These are phyloP conservation scores for Lactifluus piperatus DNA, from an alignment of 768 basidiomycete genomes.

Conservation along the genomic window DNA sequence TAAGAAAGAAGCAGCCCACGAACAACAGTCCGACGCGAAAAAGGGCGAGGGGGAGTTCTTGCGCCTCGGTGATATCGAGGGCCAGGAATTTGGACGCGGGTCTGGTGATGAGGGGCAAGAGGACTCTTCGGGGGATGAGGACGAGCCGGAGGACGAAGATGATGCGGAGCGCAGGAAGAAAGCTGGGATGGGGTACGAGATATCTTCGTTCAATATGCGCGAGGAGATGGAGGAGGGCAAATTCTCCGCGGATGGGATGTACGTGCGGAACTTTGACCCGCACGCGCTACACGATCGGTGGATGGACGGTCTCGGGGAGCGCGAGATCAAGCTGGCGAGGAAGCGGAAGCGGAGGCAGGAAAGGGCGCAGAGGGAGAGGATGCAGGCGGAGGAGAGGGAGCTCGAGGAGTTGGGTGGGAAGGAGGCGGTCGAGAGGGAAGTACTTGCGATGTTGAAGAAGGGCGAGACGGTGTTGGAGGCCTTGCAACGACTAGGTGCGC, in stretches of 20 bases:
- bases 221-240: slow-evolving; percentile 98
- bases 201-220: slow-evolving; percentile 98
- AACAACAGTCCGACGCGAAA: slow-evolving; percentile 37
- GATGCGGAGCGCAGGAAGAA: slow-evolving; percentile 68
- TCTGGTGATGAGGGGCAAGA: slow-evolving; percentile 33
- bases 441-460: slow-evolving; percentile 70
- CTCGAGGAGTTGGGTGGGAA: slow-evolving; percentile 59
- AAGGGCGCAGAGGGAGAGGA: slow-evolving; percentile 57
- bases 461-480: slow-evolving; percentile 90
- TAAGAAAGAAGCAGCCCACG: slow-evolving; percentile 38
- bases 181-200: slow-evolving; percentile 85
- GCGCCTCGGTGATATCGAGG: slow-evolving; percentile 90
- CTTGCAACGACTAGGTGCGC: slow-evolving; percentile 71
- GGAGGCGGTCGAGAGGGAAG: slow-evolving; percentile 50
- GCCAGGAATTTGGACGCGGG: slow-evolving; percentile 74
- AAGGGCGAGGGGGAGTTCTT: slow-evolving; percentile 64
- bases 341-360: slow-evolving; percentile 70
- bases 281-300: slow-evolving; percentile 90
- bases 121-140: slow-evolving; percentile 26
- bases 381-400: slow-evolving; percentile 67
- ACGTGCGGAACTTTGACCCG: slow-evolving; percentile 79
- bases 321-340: slow-evolving; percentile 75
- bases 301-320: slow-evolving; percentile 87
- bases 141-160: slow-evolving; percentile 60
- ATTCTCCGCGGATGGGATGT: slow-evolving; percentile 89